Evolutionary conservation across 768 basidiomycete species (phyloP), one percentile per base, ranked within the genome.

Genomic region (Psilocybe cyanescens): DNA sequence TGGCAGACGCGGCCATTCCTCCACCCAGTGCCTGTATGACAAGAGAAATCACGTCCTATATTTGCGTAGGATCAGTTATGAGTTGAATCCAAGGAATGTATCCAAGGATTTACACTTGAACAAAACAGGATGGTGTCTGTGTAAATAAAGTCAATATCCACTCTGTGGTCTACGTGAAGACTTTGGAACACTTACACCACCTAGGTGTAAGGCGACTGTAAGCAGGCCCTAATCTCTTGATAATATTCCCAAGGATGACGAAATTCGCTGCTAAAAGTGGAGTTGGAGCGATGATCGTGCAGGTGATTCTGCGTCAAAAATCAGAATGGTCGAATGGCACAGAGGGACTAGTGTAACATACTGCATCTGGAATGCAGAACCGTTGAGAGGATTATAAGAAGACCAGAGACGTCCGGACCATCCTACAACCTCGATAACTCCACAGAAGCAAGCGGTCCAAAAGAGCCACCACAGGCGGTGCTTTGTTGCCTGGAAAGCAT

Each of bases 401-500:
- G 81, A 84, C 86, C 83, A 87, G 3, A 86, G 67, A 17, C 86
- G 71, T 1, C 75, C 87, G 6, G 70, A 65, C 88, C 87, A 89
- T 0, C 86, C 87, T 2, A 83, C 59, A 8, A 82, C 66, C 67
- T 89, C 88, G 8, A 81, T 68, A 0, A 81, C 14, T 8, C 84
- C 84, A 46, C 80, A 78, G 0, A 85, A 65, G 14, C 77, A 72
- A 4, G 76, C 76, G 0, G 87, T 87, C 0, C 80, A 79, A 47
- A 85, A 30, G 8, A 87, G 64, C 79, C 81, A 88, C 81, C 84
- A 86, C 53, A 79, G 71, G 8, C 79, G 77, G 65, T 72, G 83
- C 41, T 71, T 71, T 1, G 76, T 51, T 1, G 81, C 76, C 71
- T 87, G 83, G 14, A 44, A 44, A n/a, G 41, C 41, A 44, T 44